A percentile compares a stretch with the other conserved stretches of the same genome.
These are phyloP conservation scores for Pachyrhizus erosus DNA, from an alignment of 306 rosid genomes.

Conservation along the genomic window DNA sequence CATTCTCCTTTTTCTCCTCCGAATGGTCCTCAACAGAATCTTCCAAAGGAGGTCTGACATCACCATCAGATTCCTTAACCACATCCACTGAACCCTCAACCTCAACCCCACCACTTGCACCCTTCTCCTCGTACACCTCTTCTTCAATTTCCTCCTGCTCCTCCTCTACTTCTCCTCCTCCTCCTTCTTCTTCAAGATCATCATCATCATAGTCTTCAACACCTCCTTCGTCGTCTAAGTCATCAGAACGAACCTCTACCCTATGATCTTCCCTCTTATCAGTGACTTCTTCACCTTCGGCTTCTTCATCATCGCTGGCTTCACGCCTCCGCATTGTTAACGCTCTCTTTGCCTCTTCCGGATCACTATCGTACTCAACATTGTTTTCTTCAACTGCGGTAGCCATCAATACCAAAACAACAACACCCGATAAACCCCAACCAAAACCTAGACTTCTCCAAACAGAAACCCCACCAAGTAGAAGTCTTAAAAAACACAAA, in stretches of 20 bases:
- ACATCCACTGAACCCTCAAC: slow-evolving; percentile 32
- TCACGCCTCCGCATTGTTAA: slow-evolving; percentile 13
- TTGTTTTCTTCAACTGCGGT: not conserved
- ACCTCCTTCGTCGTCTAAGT: not conserved
- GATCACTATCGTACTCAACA: slow-evolving; percentile 2
- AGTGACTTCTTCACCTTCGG: not conserved
- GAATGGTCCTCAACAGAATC: slow-evolving; percentile 51
- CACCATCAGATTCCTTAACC: slow-evolving; percentile 53
- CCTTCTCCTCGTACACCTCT: not conserved
- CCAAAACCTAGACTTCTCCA: not conserved
- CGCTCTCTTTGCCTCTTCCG: not conserved
- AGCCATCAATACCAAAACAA: not conserved
- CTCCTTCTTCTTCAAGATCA: not conserved
- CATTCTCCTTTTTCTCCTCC: slow-evolving; percentile 89
- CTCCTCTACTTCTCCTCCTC: not conserved
- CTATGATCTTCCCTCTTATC: not conserved
- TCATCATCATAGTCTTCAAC: not conserved
- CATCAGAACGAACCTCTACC: not conserved
- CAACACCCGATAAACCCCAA: not conserved
- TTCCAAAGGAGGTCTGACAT: slow-evolving; percentile 50
- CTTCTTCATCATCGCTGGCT: slow-evolving; percentile 5
- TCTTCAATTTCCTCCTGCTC: not conserved
- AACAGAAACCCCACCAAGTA: not conserved
- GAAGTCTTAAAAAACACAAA: not conserved
- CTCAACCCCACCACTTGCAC: not conserved